Conservation (phyloP, 2,329 filamentous ascomycete genomes). For the Aureobasidium sp. region DNA sequence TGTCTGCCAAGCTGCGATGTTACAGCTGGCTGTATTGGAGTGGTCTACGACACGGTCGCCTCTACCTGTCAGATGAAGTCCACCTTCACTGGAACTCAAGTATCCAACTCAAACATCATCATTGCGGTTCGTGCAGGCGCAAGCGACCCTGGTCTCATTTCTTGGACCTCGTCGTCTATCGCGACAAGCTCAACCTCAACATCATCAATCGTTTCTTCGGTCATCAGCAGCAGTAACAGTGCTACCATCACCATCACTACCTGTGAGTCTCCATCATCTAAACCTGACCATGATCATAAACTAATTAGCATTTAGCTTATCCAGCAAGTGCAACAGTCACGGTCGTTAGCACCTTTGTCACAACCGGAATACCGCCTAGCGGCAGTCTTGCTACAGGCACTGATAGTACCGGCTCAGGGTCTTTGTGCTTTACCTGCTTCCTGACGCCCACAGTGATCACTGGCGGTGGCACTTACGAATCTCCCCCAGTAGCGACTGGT, state of each 20-base stretch:
- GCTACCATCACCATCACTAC: slow-evolving; percentile 4
- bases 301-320: slow-evolving; percentile 8
- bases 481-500: neutral
- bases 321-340: slow-evolving; percentile 16
- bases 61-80: slow-evolving; percentile 23
- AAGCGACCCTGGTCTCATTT: neutral
- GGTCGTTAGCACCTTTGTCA: slow-evolving; percentile 1
- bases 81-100: slow-evolving; percentile 19
- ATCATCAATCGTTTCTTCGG: neutral
- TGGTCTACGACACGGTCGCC: slow-evolving; percentile 18
- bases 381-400: neutral
- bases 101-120: neutral
- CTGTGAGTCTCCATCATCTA: neutral
- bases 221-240: neutral
- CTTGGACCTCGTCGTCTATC: neutral
- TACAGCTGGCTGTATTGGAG: slow-evolving; percentile 21
- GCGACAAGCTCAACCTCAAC: neutral
- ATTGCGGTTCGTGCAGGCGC: neutral
- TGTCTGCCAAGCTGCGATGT: slow-evolving; percentile 22
- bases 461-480: neutral
- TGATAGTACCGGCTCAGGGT: slow-evolving; percentile 13
- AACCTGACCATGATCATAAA: neutral
- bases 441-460: slow-evolving; percentile 24
- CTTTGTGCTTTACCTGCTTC: slow-evolving; percentile 26
- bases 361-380: slow-evolving; percentile 1